Evolutionary conservation across 2,329 filamentous ascomycete species (phyloP), one percentile per base, ranked within the genome.

Genomic region (Knufia fluminis): DNA sequence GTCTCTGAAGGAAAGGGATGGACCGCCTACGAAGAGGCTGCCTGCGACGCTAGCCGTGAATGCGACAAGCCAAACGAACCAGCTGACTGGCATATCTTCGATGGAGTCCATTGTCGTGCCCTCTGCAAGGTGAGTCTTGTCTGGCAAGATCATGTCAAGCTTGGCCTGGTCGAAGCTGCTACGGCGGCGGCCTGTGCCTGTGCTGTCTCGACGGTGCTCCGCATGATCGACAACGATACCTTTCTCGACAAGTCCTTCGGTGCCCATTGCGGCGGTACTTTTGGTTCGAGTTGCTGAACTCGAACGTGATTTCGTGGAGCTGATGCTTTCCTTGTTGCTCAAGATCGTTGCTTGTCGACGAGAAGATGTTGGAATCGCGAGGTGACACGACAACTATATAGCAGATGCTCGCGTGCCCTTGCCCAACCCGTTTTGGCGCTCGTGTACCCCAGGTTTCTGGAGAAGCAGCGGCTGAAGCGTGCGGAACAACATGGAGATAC

Each of bases 11-110:
- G 26, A 28, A 28, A 6, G 12, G 14, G 12, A 24, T 9, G 16
- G 3, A 17, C n/a, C n/a, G 35, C 35, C 7, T 38, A 38, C 35
- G 53, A 62, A 64, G 14, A 60, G 60, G 39, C 60, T 56, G 2
- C 55, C 53, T 9, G 35, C 53, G 14, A 62, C 61, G 2, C 65
- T 66, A 1, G 66, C 66, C 1, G 66, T 67, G 16, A 64, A 36
- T 12, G 65, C 60, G 12, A 68, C 64, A 10, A 68, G 55, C 66
- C 66, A 69, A 35, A 66, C 65, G 35, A 64, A 66, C 49, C 57
- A 66, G 7, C 64, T 66, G 3, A 66, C 57, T n/a, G 66, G 61
- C 1, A 67, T 65, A 12, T 64, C 57, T 40, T 71, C 68, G 42
- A 71, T 68, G 17, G 52, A 56, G n/a, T 58, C 55, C 23, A 56